Evolutionary conservation across 768 basidiomycete genomes (phyloP).

Genomic region (Boletus rex-veris): DNA sequence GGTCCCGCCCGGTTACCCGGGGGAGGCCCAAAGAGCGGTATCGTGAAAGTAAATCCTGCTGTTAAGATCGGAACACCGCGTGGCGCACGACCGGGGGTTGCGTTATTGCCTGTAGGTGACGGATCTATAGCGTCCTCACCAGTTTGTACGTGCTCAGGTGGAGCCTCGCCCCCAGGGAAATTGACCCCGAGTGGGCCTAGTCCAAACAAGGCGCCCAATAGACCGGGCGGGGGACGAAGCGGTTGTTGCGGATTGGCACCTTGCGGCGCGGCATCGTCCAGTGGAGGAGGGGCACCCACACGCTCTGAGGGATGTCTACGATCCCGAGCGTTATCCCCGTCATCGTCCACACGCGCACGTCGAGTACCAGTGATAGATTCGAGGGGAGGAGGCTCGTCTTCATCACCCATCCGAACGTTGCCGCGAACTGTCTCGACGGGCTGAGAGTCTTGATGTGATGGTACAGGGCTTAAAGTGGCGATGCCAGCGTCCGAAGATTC

Average conservation of each 20-base stretch:
- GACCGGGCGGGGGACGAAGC: constrained; percentile 12
- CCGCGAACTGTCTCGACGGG: constrained; percentile 32
- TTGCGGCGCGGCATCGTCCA: constrained; percentile 21
- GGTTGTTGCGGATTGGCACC: constrained; percentile 22
- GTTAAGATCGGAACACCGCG: constrained; percentile 22
- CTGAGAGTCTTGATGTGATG: constrained; percentile 10
- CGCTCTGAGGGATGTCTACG: constrained; percentile 65
- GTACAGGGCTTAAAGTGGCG: constrained; percentile 31
- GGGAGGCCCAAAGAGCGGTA: constrained; percentile 30
- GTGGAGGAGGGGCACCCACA: constrained; percentile 30
- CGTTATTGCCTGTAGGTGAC: constrained; percentile 19
- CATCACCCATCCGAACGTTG: constrained; percentile 28
- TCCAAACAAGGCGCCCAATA: constrained; percentile 29
- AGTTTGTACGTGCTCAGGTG: constrained; percentile 22
- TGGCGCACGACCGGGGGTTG: constrained; percentile 20
- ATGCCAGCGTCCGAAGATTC: constrained; percentile 33
- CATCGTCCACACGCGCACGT: constrained; percentile 59
- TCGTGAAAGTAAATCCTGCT: constrained; percentile 35
- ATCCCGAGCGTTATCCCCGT: constrained; percentile 58
- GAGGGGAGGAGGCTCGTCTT: constrained; percentile 30
- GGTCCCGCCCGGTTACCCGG: constrained; percentile 9
- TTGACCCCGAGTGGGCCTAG: constrained; percentile 8
- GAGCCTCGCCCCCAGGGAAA: constrained; percentile 14
- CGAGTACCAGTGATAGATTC: constrained; percentile 37
- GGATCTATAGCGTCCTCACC: constrained; percentile 27